A percentile compares a stretch with the other conserved stretches of the same genome.
Evolutionary conservation across 306 rosid genomes (phyloP).

Genomic region (Vigna mungo): DNA sequence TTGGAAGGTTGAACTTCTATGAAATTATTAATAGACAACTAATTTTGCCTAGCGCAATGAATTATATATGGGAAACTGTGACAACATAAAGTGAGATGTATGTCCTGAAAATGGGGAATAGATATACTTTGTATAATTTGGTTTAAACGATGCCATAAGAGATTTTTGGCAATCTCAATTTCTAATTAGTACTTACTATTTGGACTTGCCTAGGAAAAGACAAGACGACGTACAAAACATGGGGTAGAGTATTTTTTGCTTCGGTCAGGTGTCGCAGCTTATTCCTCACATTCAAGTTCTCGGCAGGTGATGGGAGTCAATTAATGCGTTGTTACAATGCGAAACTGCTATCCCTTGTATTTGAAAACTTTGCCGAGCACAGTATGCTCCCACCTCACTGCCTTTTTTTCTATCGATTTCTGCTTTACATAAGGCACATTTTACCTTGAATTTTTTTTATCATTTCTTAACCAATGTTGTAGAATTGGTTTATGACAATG

Average conservation of each 20-base stretch:
- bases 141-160: neutral
- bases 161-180: constrained; percentile 14
- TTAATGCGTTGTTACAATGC: constrained; percentile 48
- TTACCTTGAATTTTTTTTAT: constrained; percentile 29
- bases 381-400: constrained; percentile 21
- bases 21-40: constrained; percentile 3
- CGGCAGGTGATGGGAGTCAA: constrained; percentile 39
- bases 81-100: constrained; percentile 17
- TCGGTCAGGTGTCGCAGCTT: constrained; percentile 43
- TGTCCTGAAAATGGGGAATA: constrained; percentile 18
- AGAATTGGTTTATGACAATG: constrained; percentile 44
- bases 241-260: constrained; percentile 12
- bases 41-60: constrained; percentile 11
- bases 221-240: constrained; percentile 33
- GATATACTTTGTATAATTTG: neutral
- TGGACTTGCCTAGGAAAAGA: constrained; percentile 40
- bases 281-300: constrained; percentile 35
- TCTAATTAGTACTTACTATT: constrained; percentile 45
- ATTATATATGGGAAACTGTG: constrained; percentile 28
- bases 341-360: constrained; percentile 34
- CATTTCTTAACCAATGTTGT: constrained; percentile 41
- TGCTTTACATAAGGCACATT: constrained; percentile 19
- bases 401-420: constrained; percentile 33
- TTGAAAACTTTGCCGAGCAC: constrained; percentile 42
- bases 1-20: constrained; percentile 8